phyloP scores from a whole-genome alignment of 2,329 filamentous ascomycete species.

The Trichoderma afroharzianum region DNA sequence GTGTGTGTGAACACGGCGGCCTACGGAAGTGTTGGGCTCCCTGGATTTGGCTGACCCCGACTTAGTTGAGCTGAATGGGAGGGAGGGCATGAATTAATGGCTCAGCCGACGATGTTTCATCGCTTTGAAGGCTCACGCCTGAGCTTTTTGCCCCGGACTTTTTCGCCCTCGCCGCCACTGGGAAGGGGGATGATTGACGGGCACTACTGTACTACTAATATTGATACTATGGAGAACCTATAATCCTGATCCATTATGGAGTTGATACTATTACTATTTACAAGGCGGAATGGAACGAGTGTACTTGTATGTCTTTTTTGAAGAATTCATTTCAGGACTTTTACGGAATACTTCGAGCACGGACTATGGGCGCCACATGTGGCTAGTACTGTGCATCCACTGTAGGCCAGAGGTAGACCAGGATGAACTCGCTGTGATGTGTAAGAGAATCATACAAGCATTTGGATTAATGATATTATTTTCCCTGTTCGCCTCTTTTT shows the following conservation, averaged over 20 bases:
- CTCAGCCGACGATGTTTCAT: constrained; percentile 17
- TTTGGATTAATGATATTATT: too few relatives aligned
- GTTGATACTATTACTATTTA: background rate
- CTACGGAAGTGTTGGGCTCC: background rate
- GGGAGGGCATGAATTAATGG: constrained; percentile 10
- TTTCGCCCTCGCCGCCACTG: background rate
- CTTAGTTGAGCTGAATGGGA: background rate
- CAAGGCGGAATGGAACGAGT: background rate
- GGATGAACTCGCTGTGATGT: background rate
- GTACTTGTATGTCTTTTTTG: background rate
- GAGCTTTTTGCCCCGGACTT: constrained; percentile 6
- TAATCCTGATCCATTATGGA: background rate
- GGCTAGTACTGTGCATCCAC: background rate
- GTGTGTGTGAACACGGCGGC: background rate
- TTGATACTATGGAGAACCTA: background rate
- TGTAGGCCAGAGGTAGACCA: background rate
- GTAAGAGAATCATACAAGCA: too few relatives aligned
- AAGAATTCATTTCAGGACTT: background rate
- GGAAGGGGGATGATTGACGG: background rate
- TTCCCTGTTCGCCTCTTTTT: too few relatives aligned
- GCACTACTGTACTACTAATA: background rate
- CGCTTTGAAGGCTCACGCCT: background rate
- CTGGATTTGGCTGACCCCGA: background rate
- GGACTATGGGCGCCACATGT: background rate
- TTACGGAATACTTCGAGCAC: background rate